phyloP scores from a whole-genome alignment of 2,329 filamentous ascomycete genomes.

The Exophiala dermatitidis region DNA sequence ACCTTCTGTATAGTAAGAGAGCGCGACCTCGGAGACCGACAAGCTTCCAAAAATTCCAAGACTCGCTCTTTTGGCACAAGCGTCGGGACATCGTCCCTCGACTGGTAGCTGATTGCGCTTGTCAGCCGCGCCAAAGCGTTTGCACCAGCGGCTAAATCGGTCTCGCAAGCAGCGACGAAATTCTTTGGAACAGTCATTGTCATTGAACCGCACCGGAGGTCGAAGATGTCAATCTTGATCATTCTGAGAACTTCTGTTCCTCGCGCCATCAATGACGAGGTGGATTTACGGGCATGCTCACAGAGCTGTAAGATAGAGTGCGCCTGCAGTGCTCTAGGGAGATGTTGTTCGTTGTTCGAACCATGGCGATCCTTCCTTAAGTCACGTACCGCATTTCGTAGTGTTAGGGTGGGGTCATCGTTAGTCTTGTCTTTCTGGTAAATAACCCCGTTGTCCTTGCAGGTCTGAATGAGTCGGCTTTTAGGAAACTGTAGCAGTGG shows the following conservation, averaged over 20 bases:
- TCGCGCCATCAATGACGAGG: slow-evolving; percentile 4
- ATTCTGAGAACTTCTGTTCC: slow-evolving; percentile 4
- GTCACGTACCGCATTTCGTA: slow-evolving; percentile 71
- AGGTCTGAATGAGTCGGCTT: slow-evolving; percentile 54
- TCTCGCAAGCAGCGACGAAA: slow-evolving; percentile 6
- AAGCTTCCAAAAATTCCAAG: slow-evolving; percentile 12
- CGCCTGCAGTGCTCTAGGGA: slow-evolving; percentile 62
- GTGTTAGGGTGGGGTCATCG: slow-evolving; percentile 64
- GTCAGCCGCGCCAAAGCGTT: slow-evolving; percentile 19
- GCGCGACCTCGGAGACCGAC: neutral
- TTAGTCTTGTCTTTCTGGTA: slow-evolving; percentile 91
- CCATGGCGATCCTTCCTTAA: slow-evolving; percentile 47
- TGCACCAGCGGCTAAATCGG: slow-evolving; percentile 10
- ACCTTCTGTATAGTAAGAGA: slow-evolving; percentile 12
- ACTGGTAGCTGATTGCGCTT: slow-evolving; percentile 16
- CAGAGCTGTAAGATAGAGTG: slow-evolving; percentile 15
- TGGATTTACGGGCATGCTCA: slow-evolving; percentile 3
- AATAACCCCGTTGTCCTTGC: slow-evolving; percentile 55
- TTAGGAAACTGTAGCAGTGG: slow-evolving; percentile 60
- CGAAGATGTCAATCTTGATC: slow-evolving; percentile 10
- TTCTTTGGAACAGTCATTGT: slow-evolving; percentile 7
- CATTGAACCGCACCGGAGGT: slow-evolving; percentile 18
- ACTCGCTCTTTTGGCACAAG: slow-evolving; percentile 11
- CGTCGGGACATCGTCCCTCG: slow-evolving; percentile 13
- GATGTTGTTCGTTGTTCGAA: slow-evolving; percentile 21